A percentile compares a stretch with the other conserved stretches of the same genome.
phyloP scores from a whole-genome alignment of 2,329 filamentous ascomycete genomes.

The Didymella glomerata region DNA sequence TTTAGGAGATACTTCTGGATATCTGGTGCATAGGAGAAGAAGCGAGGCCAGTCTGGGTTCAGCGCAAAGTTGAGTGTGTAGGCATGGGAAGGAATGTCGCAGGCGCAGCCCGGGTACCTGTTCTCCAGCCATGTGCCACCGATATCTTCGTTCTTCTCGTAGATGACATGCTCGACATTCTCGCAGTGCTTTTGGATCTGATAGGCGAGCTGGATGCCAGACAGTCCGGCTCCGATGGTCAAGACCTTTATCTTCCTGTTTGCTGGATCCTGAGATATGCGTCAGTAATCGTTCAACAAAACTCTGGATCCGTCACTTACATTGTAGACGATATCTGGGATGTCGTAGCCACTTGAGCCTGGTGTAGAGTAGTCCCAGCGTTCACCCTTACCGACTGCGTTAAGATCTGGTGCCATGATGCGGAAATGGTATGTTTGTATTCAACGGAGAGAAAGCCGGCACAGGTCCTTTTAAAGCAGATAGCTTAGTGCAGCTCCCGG shows the following conservation, averaged over 20 bases:
- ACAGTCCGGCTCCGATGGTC: slow-evolving; percentile 59
- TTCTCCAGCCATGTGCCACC: slow-evolving; percentile 60
- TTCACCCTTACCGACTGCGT: slow-evolving; percentile 46
- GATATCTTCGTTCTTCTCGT: slow-evolving; percentile 58
- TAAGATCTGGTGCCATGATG: slow-evolving; percentile 56
- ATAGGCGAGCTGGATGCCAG: slow-evolving; percentile 59
- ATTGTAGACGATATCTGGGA: slow-evolving; percentile 53
- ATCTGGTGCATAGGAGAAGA: slow-evolving; percentile 57
- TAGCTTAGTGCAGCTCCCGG: not conserved
- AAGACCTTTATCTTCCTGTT: slow-evolving; percentile 54
- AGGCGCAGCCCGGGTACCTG: slow-evolving; percentile 53
- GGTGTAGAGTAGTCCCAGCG: slow-evolving; percentile 56
- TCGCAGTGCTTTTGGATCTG: slow-evolving; percentile 55
- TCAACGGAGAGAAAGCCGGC: too few species aligned
- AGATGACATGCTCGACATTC: slow-evolving; percentile 59
- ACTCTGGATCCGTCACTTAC: slow-evolving; percentile 12
- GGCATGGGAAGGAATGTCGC: slow-evolving; percentile 57
- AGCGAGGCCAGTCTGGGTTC: slow-evolving; percentile 59
- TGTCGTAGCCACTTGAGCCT: slow-evolving; percentile 53
- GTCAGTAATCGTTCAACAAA: not conserved
- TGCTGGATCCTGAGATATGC: slow-evolving; percentile 21
- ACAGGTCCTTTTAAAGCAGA: not conserved
- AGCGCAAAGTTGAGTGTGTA: slow-evolving; percentile 57
- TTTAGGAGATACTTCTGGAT: slow-evolving; percentile 60
- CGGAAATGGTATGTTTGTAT: too few species aligned